Percentiles rank a stretch among this genome's conserved stretches.
These are phyloP conservation scores for Xylaria telfairii DNA, from an alignment of 495 filamentous ascomycete genomes.

Conservation along the genomic window DNA sequence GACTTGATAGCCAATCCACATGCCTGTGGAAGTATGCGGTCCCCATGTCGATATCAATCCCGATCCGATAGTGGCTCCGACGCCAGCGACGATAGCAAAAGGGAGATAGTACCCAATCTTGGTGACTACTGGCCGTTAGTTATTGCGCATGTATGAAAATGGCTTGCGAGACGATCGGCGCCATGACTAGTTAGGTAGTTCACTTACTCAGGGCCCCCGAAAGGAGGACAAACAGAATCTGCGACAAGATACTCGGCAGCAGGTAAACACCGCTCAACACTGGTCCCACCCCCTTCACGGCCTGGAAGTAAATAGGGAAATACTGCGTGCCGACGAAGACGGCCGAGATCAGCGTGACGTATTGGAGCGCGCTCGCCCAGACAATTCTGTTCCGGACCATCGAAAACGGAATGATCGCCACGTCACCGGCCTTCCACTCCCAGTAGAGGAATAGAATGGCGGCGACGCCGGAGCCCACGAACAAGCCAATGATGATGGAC, in stretches of 20 bases:
- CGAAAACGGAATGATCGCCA: constrained; percentile 49
- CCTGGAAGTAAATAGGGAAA: constrained; percentile 74
- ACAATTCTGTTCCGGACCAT: constrained; percentile 41
- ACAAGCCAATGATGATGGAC: constrained; percentile 44
- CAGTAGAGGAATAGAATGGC: constrained; percentile 52
- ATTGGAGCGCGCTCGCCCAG: constrained; percentile 39
- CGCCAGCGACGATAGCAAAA: constrained; percentile 54
- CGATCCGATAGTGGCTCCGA: constrained; percentile 61
- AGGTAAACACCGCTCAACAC: constrained; percentile 59
- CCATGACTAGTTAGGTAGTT: constrained; percentile 34
- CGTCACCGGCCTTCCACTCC: constrained; percentile 55
- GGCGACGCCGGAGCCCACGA: constrained; percentile 53
- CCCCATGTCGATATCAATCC: constrained; percentile 60
- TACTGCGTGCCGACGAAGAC: constrained; percentile 46
- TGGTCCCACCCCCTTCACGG: constrained; percentile 57
- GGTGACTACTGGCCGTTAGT: constrained; percentile 37
- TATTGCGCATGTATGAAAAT: constrained; percentile 17
- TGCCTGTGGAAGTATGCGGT: constrained; percentile 47
- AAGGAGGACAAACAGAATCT: constrained; percentile 54
- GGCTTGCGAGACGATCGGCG: not conserved
- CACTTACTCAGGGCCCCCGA: constrained; percentile 54
- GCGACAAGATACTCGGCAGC: constrained; percentile 58
- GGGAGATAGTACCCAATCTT: constrained; percentile 61
- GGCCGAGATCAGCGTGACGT: constrained; percentile 33
- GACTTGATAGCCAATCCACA: constrained; percentile 70